A percentile compares a stretch with the other conserved stretches of the same genome.
These are phyloP conservation scores for Cyanophora paradoxa DNA, from an alignment of 78 protist species.

Conservation along the genomic window DNA sequence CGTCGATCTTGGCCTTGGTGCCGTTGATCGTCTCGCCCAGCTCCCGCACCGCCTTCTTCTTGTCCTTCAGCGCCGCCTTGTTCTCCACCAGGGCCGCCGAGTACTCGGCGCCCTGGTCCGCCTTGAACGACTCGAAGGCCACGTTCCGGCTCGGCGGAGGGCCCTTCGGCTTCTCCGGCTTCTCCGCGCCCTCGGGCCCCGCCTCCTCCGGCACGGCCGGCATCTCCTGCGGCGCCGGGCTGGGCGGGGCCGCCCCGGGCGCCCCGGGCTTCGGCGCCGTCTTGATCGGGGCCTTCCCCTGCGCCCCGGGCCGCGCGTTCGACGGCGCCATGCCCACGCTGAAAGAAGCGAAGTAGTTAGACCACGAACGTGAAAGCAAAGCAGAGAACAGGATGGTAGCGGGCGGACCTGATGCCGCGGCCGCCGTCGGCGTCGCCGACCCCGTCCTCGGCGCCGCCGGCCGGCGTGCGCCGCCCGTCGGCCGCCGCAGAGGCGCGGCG, in stretches of 20 bases:
- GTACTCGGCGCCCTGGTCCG: neutral
- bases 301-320: neutral
- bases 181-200: neutral
- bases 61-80: constrained; percentile 13
- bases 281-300: neutral
- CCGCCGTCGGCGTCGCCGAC: constrained; percentile 1
- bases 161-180: constrained; percentile 1
- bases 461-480: neutral
- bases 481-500: neutral
- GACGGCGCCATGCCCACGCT: too few species aligned
- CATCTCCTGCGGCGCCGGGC: constrained; percentile 8
- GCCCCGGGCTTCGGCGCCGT: neutral
- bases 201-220: neutral
- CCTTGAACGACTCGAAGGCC: constrained; percentile 41
- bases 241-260: neutral
- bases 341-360: too few species aligned
- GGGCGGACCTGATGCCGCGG: too few species aligned
- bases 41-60: neutral
- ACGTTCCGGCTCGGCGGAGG: constrained; percentile 4
- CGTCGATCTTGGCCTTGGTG: constrained; percentile 13
- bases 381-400: too few species aligned
- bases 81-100: neutral
- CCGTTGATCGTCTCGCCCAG: neutral
- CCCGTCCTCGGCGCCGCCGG: neutral
- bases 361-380: too few species aligned